These are phyloP conservation scores for Ailanthus altissimus DNA, from an alignment of 345 rosid species.

Conservation along the genomic window DNA sequence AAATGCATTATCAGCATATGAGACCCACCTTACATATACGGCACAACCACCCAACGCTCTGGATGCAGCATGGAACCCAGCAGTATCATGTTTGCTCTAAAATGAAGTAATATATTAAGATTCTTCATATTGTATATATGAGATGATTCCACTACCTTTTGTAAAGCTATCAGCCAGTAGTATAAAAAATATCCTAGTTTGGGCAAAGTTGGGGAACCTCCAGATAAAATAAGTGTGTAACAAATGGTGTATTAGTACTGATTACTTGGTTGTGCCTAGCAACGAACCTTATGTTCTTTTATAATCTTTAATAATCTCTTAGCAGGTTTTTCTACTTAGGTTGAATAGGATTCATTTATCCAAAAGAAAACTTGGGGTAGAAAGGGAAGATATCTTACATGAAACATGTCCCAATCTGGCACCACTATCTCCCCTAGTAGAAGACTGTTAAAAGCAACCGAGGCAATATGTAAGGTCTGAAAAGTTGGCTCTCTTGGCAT, in stretches of 20 bases:
- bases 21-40: constrained; percentile 55
- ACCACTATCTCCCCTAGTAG: constrained; percentile 57
- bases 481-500: constrained; percentile 56
- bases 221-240: not conserved
- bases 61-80: constrained; percentile 59
- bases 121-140: not conserved
- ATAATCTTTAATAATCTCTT: not conserved
- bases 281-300: not conserved
- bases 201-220: not conserved
- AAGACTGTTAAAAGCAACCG: constrained; percentile 63
- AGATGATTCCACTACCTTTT: not conserved
- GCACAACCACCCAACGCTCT: constrained; percentile 67
- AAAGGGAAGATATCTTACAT: constrained; percentile 34
- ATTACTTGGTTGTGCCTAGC: not conserved
- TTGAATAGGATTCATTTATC: not conserved
- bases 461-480: constrained; percentile 57
- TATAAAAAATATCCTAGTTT: not conserved
- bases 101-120: constrained; percentile 4
- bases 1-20: not conserved
- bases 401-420: constrained; percentile 75
- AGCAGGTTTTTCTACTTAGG: too few species aligned
- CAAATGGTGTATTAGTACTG: not conserved
- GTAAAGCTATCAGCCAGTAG: not conserved
- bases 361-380: not conserved
- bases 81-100: constrained; percentile 59